These are phyloP conservation scores for Hymenoscyphus occultus DNA, from an alignment of 2,329 filamentous ascomycete genomes.

Conservation along the genomic window DNA sequence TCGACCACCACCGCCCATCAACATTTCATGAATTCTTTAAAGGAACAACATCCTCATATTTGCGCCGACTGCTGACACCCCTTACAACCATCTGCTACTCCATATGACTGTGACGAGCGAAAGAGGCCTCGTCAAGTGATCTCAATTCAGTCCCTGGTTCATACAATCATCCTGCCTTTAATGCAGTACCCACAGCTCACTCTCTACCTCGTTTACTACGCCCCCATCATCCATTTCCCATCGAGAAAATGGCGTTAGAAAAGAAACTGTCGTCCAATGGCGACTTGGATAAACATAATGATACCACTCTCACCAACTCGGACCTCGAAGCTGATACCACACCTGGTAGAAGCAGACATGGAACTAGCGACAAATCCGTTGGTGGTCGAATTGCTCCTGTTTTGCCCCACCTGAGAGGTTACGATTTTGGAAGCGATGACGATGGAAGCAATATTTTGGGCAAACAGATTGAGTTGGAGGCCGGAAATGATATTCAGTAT, in stretches of 20 bases:
- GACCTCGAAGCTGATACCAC: constrained; percentile 15
- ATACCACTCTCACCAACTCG: constrained; percentile 10
- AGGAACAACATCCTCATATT: neutral
- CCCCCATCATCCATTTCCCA: constrained; percentile 33
- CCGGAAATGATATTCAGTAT: constrained; percentile 80
- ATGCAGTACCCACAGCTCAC: constrained; percentile 24
- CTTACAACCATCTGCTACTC: neutral
- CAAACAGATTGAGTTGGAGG: constrained; percentile 74
- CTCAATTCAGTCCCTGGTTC: neutral
- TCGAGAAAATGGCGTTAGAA: constrained; percentile 35
- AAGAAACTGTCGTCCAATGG: constrained; percentile 6
- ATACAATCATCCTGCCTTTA: neutral
- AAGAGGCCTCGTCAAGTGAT: constrained; percentile 16
- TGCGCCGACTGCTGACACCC: neutral
- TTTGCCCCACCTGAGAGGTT: constrained; percentile 32
- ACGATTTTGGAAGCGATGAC: constrained; percentile 28
- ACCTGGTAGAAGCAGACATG: constrained; percentile 9
- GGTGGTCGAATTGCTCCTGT: constrained; percentile 34
- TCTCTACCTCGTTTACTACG: constrained; percentile 21
- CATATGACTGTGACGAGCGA: constrained; percentile 11
- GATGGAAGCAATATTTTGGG: constrained; percentile 38
- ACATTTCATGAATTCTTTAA: neutral
- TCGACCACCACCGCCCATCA: neutral
- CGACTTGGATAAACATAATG: constrained; percentile 15
- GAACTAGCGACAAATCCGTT: constrained; percentile 18